phyloP scores from a whole-genome alignment of 768 basidiomycete species.

The Trametopsis cervina region DNA sequence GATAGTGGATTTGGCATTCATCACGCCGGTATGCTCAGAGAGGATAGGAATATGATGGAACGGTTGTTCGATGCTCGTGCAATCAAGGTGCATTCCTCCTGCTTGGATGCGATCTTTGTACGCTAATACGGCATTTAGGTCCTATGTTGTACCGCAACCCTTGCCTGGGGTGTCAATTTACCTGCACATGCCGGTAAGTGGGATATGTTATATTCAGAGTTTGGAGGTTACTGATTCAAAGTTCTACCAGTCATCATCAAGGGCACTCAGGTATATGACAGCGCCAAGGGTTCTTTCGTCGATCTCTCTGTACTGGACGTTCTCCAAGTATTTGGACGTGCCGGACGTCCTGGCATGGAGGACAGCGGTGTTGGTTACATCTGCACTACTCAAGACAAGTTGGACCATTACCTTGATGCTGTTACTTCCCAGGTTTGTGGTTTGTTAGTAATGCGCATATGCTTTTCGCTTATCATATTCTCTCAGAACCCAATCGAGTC shows the following conservation, averaged over 20 bases:
- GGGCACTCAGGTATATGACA: conserved; percentile 95
- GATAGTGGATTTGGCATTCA: conserved; percentile 94
- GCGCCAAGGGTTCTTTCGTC: conserved; percentile 80
- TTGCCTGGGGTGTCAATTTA: conserved; percentile 99
- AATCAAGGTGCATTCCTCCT: conserved; percentile 62
- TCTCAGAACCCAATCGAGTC: conserved; percentile 91
- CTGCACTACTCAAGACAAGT: conserved; percentile 90
- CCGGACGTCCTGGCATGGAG: conserved; percentile 83
- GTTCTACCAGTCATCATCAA: conserved; percentile 75
- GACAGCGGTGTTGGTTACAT: conserved; percentile 95
- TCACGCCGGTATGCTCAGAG: conserved; percentile 95
- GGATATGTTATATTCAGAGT: conserved; percentile 5
- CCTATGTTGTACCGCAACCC: conserved; percentile 93
- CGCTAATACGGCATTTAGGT: conserved; percentile 51
- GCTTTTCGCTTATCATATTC: neutral
- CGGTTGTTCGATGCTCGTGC: conserved; percentile 84
- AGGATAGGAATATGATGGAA: conserved; percentile 94
- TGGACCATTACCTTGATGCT: conserved; percentile 83
- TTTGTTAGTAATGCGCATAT: neutral
- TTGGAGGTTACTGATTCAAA: neutral
- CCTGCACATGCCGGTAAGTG: conserved; percentile 88
- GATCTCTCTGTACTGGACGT: conserved; percentile 95
- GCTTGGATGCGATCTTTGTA: neutral
- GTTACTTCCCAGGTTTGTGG: conserved; percentile 73
- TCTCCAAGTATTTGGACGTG: conserved; percentile 95